Base-by-base conservation (phyloP, 257 asterid species). In the Solanum ossicruentum region DNA sequence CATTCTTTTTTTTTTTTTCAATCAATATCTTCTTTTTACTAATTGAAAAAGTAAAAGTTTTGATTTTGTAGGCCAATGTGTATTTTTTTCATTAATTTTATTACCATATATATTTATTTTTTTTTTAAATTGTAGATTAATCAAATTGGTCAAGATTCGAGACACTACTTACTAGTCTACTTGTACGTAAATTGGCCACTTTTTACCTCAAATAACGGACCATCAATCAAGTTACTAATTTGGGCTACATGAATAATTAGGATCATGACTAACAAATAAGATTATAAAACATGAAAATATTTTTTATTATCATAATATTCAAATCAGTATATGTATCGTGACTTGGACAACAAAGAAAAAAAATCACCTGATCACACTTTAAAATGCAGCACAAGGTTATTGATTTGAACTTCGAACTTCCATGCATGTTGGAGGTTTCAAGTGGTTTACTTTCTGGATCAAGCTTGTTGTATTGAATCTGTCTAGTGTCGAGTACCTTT, bases 51-150 rank as follows among this genome's bases (percentile, higher is more conserved):
- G 94, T 84, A 88, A 87, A 90, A 88, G 91, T 28, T 71, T 28
- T 87, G 91, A 92, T 92, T 88, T 84, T 71, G 92, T 93, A 88
- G 94, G 93, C 67, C 93, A 88, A 84, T 89, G 16, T 77, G 10
- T 16, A 23, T 6, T 51, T 77, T 36, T 60, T 56, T 71, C 7
- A 11, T 45, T 12, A 13, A 75, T 75, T 88, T 89, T 88, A 88
- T 82, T 89, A 84, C 89, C 90, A 82, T 77, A 86, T 60, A n/a
- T n/a, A n/a, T 9, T 43, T 60, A 43, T 5, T 71, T 49, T 21
- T 7, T 21, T n/a, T 21, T 0, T 3, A 23, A 75, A 49, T 15
- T 51, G 63, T 77, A 77, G 63, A 51, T 77, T 77, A 26, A 63
- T 51, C 3, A 49, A 26, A 54, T 77, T 52, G 82, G 65, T 49